Conservation (phyloP, 805 yeast genomes). For the Kregervanrija delftensis region DNA sequence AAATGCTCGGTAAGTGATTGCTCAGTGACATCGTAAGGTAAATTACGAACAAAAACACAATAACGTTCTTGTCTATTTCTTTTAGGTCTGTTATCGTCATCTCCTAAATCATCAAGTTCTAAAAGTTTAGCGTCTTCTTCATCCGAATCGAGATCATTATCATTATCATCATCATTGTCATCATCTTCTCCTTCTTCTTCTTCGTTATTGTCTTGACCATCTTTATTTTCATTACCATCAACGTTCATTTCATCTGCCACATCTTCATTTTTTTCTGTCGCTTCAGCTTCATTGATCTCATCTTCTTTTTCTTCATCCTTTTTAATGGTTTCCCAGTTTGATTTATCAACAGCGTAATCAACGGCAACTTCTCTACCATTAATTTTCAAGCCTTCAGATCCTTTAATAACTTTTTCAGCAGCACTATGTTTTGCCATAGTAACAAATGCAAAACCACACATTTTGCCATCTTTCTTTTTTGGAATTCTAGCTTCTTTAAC, state of each 20-base stretch:
- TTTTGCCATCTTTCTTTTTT: constrained; percentile 75
- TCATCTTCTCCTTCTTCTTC: constrained; percentile 22
- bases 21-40: constrained; percentile 89
- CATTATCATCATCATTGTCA: constrained; percentile 23
- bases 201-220: constrained; percentile 26
- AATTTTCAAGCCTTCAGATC: constrained; percentile 65
- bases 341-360: constrained; percentile 86
- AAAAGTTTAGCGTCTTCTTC: constrained; percentile 25
- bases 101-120: constrained; percentile 19
- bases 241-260: constrained; percentile 31
- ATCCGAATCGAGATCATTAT: constrained; percentile 12
- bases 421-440: constrained; percentile 74
- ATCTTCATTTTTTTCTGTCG: constrained; percentile 32
- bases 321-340: constrained; percentile 64
- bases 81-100: constrained; percentile 32
- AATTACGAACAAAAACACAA: constrained; percentile 82
- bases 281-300: constrained; percentile 32
- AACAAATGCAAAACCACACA: constrained; percentile 94
- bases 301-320: constrained; percentile 37
- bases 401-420: constrained; percentile 79
- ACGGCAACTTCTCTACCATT: constrained; percentile 91
- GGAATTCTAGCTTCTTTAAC: constrained; percentile 89
- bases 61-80: constrained; percentile 59
- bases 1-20: constrained; percentile 78
- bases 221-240: constrained; percentile 26